Evolutionary conservation across 2,329 filamentous ascomycete genomes (phyloP), one percentile per base, ranked within the genome.

Genomic region (Pyricularia sp.): DNA sequence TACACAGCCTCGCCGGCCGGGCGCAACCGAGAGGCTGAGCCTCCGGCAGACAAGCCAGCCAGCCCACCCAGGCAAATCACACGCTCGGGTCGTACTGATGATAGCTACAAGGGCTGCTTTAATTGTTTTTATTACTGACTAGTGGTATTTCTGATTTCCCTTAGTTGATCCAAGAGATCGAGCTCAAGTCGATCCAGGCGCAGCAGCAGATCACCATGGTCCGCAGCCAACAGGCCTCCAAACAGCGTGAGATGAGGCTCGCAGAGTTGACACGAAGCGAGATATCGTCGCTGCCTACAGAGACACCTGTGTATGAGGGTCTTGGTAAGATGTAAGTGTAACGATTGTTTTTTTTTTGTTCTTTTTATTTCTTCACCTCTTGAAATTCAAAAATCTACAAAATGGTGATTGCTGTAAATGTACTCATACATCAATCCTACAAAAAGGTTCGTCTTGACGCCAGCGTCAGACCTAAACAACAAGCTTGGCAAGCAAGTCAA

Each of bases 201-300:
- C 93, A 97, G 80, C 94, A 98, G 81, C 94, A 98, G 80, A 94
- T 98, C 76, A 86, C 88, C 72, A 85, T 97, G 70, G 92, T 94
- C 71, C 91, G 92, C 75, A 88, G 91, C 12, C 94, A 97, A 79
- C 92, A 97, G 73, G 86, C 89, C 9, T 85, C 88, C 70, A 97
- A 97, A 81, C 92, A 94, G 79, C 89, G 94, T 70, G 94, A 98
- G 77, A 89, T 91, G 76, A 92, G 95, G 64, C 88, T 97, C 80
- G 85, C 96, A 61, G 92, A 97, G 79, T 83, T 99, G 72, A 98
- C 94, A 1, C 86, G 90, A 50, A 92, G 86, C 72, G 95, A 99
- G 80, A 84, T 98, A 66, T 86, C 88, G n/a, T 85, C 87, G 7
- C 81, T 99, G 70, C 90, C 93, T 4, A 78, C 86, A 23, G 86